Evolutionary conservation across 768 basidiomycete genomes (phyloP).

Genomic region (Psilocybe tampanensis): DNA sequence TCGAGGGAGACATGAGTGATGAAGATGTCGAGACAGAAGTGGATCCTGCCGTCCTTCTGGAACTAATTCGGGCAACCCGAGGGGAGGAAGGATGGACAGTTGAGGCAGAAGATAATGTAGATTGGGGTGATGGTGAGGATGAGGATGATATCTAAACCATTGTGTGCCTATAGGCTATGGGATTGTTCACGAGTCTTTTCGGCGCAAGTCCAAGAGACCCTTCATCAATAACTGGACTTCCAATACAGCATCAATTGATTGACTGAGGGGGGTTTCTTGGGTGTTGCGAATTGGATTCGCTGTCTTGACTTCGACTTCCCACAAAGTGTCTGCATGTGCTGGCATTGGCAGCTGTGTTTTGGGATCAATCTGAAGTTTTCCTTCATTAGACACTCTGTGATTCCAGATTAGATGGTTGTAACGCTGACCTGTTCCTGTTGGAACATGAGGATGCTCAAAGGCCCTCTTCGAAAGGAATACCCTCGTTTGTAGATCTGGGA

Average conservation of each 20-base stretch:
- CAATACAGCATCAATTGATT: slow-evolving; percentile 72
- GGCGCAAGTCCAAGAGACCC: slow-evolving; percentile 74
- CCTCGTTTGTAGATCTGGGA: slow-evolving; percentile 84
- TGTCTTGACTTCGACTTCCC: slow-evolving; percentile 90
- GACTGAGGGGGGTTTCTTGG: slow-evolving; percentile 73
- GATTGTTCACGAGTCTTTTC: slow-evolving; percentile 60
- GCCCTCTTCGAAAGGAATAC: slow-evolving; percentile 72
- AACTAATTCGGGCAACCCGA: slow-evolving; percentile 41
- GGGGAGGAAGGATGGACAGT: slow-evolving; percentile 26
- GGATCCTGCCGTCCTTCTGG: slow-evolving; percentile 42
- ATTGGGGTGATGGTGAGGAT: slow-evolving; percentile 55
- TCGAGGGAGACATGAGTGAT: background rate
- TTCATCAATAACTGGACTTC: slow-evolving; percentile 87
- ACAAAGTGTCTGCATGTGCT: slow-evolving; percentile 78
- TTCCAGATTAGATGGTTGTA: background rate
- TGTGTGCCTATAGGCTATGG: background rate
- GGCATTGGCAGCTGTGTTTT: slow-evolving; percentile 77
- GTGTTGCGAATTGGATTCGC: slow-evolving; percentile 78
- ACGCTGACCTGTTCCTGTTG: slow-evolving; percentile 78
- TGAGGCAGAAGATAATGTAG: slow-evolving; percentile 47
- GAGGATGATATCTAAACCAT: slow-evolving; percentile 27
- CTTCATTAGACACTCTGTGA: background rate
- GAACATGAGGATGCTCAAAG: slow-evolving; percentile 78
- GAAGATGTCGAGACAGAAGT: slow-evolving; percentile 34
- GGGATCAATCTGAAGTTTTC: slow-evolving; percentile 58